Base-by-base conservation (phyloP, 2,329 filamentous ascomycete genomes). In the Arthroderma uncinatum region DNA sequence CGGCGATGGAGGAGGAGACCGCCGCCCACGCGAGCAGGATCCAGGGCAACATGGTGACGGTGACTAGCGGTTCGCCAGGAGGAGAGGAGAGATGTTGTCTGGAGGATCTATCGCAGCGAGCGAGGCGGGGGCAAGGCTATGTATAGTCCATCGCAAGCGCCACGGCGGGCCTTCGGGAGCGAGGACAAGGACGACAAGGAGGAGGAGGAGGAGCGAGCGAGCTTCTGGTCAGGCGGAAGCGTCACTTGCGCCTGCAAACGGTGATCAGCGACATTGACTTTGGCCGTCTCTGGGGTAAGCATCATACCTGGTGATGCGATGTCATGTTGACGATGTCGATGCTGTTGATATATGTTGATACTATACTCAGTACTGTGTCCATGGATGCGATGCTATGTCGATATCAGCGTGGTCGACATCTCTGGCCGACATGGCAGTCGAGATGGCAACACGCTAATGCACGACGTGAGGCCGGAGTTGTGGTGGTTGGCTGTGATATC, bases 1-100 rank as follows among this genome's bases (percentile, higher is more conserved):
- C 65, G 57, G 68, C 68, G 56, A 73, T 64, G 62, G 71, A 16
- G 9, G 53, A 71, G 67, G 77, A 73, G 58, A 76, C 59, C 56
- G 68, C 62, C 57, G 65, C 65, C 53, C 63, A 64, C 57, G 64
- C 66, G 62, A 72, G 60, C 57, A 68, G 63, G 25, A 53, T 19
- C 59, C 61, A 61, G 37, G 54, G 52, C 56, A 37, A 25, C 50
- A 53, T 53, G 2, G 33, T 23, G 8, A n/a, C 30, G n/a, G 19
- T 37, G 42, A 3, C 9, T 40, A 3, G 4, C 42, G 33, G 33
- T 37, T 19, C 30, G n/a, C 30, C 33, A 37, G 33, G 23, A 19
- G 12, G 39, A 37, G 7, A 9, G 9, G 47, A 25, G 23, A 9
- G 28, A 30, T 30, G 28, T 30, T 30, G 7, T 30, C 28, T 30